Base-by-base conservation (phyloP, 345 rosid genomes). In the Hypericum androsaemum region DNA sequence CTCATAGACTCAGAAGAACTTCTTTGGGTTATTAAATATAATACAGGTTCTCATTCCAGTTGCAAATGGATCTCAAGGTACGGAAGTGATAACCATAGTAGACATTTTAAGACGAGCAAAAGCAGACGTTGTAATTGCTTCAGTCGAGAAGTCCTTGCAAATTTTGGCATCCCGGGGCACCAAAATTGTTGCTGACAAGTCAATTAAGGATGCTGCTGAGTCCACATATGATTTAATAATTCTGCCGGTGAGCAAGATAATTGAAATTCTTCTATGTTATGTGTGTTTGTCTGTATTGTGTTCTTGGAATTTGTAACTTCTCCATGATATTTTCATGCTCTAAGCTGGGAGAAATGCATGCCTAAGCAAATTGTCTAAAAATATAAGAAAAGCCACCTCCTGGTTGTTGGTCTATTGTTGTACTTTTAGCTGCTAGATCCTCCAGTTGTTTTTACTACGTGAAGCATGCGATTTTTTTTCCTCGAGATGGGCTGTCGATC, bases 51-150 rank as follows among this genome's bases (percentile, higher is more conserved):
- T 90, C 28, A 58, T 90, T 64, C 89, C 96, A 10, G 74, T 81
- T 64, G 95, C 96, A 63, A 84, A 87, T 56, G 96, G 95, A 41
- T 87, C 82, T 57, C 89, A 84, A 68, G 95, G 66, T 63, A 68
- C 82, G 63, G 98, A 84, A 75, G 61, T 81, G 57, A 85, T 90
- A 56, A 72, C 77, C 39, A 74, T 78, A 15, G 66, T 71, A 43
- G 98, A 90, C 58, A 77, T 87, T 56, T 74, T 90, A 61, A 69
- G 86, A 57, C 74, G 92, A 67, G 92, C 98, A 43, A 90, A 82
- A 67, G 81, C 79, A 46, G 75, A 84, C 77, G 96, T 82, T 47
- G 79, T 78, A 7, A 71, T 87, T 65, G 92, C 98, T 71, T 90
- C 96, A 17, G 79, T 81, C 6, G 95, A 84, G 73, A 77, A 71